These are phyloP conservation scores for Eucalyptus marginata DNA, from an alignment of 345 rosid genomes.

Conservation along the genomic window DNA sequence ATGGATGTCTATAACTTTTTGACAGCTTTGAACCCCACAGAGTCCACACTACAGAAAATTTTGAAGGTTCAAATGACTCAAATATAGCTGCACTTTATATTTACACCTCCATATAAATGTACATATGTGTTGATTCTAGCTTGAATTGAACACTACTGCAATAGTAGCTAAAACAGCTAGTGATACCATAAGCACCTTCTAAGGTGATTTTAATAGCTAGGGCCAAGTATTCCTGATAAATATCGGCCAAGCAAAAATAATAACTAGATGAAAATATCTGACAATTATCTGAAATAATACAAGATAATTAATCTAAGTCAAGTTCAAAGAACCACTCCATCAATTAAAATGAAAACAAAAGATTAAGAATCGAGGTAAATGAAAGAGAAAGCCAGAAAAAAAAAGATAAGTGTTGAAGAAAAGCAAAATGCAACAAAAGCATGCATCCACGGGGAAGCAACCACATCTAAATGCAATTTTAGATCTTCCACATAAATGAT, in stretches of 20 bases:
- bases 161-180: background rate
- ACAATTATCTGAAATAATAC: background rate
- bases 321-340: background rate
- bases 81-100: background rate
- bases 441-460: background rate
- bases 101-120: background rate
- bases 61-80: slow-evolving; percentile 25
- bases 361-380: background rate
- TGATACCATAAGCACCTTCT: background rate
- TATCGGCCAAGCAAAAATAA: background rate
- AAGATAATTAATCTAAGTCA: background rate
- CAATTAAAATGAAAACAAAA: background rate
- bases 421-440: background rate
- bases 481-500: background rate
- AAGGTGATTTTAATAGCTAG: background rate
- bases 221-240: background rate
- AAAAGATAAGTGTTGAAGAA: background rate
- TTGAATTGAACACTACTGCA: background rate
- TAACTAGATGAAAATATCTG: background rate
- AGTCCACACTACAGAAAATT: slow-evolving; percentile 72
- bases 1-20: slow-evolving; percentile 14
- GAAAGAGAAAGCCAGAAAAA: background rate
- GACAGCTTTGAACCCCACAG: slow-evolving; percentile 29
- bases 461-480: background rate
- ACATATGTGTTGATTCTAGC: background rate